A percentile compares a stretch with the other conserved stretches of the same genome.
Conservation (phyloP, 2,329 filamentous ascomycete genomes). For the Stenocarpella maydis region DNA sequence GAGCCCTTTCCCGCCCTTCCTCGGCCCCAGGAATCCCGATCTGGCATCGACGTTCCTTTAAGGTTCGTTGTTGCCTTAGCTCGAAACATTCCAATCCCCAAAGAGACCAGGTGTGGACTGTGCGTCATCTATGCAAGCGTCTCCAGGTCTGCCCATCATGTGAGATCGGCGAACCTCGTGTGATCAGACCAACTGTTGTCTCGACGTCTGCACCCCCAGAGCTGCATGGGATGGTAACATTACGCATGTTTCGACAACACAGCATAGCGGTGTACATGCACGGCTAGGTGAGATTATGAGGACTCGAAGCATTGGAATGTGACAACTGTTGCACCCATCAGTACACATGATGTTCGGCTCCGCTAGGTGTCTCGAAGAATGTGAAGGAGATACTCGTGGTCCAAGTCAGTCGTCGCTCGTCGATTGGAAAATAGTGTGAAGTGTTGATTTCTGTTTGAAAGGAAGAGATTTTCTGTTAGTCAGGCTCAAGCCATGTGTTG, state of each 20-base stretch:
- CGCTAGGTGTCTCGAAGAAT: not conserved
- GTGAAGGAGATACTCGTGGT: not conserved
- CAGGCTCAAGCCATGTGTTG: not conserved
- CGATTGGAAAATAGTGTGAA: not conserved
- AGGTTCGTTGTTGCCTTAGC: constrained; percentile 22
- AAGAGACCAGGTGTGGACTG: constrained; percentile 16
- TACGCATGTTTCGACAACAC: not conserved
- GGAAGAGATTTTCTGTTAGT: not conserved
- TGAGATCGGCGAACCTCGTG: constrained; percentile 26
- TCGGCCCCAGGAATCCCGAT: not conserved
- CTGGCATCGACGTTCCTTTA: constrained; percentile 14
- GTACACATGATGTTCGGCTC: not conserved
- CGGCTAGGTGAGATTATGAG: not conserved
- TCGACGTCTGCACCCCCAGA: not conserved
- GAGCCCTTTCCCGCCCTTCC: not conserved
- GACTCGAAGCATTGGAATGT: not conserved
- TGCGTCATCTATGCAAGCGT: constrained; percentile 17
- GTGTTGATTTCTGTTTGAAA: not conserved
- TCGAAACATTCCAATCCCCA: constrained; percentile 25
- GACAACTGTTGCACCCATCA: not conserved
- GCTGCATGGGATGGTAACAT: not conserved
- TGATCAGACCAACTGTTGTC: constrained; percentile 9
- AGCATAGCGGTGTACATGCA: not conserved
- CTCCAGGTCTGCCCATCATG: constrained; percentile 1
- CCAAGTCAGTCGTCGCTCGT: not conserved